Evolutionary conservation across 345 rosid species (phyloP).

Genomic region (Populus alba): DNA sequence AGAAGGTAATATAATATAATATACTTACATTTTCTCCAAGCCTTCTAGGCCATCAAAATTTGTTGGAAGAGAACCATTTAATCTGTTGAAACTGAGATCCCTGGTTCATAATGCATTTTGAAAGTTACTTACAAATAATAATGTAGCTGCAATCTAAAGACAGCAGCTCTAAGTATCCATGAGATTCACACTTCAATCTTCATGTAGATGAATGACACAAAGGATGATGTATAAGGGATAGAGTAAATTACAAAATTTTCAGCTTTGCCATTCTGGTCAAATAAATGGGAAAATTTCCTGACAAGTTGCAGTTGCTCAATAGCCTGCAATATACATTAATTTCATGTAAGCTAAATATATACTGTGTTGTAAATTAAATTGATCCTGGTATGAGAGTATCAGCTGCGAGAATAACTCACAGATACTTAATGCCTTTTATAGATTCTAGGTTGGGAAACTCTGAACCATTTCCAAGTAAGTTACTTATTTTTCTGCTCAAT

Average conservation of each 20-base stretch:
- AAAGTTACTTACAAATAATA: too few species aligned
- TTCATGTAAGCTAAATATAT: neutral
- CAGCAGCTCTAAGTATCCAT: neutral
- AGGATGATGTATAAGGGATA: neutral
- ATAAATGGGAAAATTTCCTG: neutral
- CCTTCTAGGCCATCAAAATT: neutral
- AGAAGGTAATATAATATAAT: neutral
- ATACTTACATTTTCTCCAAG: too few species aligned
- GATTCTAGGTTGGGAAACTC: neutral
- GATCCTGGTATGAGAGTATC: neutral
- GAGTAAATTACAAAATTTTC: neutral
- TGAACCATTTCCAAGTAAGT: conserved; percentile 5
- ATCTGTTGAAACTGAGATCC: conserved; percentile 15
- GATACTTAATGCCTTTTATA: neutral
- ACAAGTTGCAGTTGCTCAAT: conserved; percentile 16
- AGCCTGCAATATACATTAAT: conserved; percentile 1
- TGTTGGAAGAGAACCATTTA: conserved; percentile 7
- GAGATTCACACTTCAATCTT: neutral
- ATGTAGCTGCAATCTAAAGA: neutral
- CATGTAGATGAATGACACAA: too few species aligned
- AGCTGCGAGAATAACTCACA: conserved; percentile 2
- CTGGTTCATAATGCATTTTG: too few species aligned
- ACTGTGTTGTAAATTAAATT: neutral
- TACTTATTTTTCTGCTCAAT: conserved; percentile 14
- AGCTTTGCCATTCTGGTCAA: neutral